phyloP scores from a whole-genome alignment of 108 stramenopile species.

The Cyclostephanos tholiformis region DNA sequence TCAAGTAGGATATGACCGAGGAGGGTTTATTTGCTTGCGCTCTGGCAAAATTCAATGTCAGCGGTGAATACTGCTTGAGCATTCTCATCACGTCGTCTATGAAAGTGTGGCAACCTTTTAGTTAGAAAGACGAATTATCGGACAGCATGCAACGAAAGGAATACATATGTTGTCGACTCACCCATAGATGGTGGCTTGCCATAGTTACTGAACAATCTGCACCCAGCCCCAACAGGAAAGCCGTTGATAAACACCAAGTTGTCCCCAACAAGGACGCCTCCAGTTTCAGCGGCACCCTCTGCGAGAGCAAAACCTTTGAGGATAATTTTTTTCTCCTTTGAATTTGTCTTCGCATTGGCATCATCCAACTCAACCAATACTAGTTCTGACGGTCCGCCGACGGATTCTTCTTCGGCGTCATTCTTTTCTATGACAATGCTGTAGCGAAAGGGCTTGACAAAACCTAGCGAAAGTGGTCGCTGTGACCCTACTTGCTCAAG shows the following conservation, averaged over 20 bases:
- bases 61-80: constrained; percentile 67
- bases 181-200: constrained; percentile 29
- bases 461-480: constrained; percentile 71
- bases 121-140: not conserved
- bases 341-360: constrained; percentile 23
- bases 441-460: constrained; percentile 67
- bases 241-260: constrained; percentile 86
- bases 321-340: constrained; percentile 58
- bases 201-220: constrained; percentile 58
- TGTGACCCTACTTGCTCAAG: constrained; percentile 59
- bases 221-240: constrained; percentile 82
- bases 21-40: constrained; percentile 47
- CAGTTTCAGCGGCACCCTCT: constrained; percentile 70
- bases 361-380: constrained; percentile 55
- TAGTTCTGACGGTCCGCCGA: constrained; percentile 77
- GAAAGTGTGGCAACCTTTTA: not conserved
- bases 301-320: constrained; percentile 70
- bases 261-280: constrained; percentile 81
- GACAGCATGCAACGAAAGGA: not conserved
- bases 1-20: constrained; percentile 40
- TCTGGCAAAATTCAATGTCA: constrained; percentile 84
- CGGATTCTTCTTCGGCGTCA: constrained; percentile 21
- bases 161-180: not conserved
- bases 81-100: constrained; percentile 61
- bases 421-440: constrained; percentile 55